phyloP scores from a whole-genome alignment of 306 rosid species.

The Gleditsia sinensis region DNA sequence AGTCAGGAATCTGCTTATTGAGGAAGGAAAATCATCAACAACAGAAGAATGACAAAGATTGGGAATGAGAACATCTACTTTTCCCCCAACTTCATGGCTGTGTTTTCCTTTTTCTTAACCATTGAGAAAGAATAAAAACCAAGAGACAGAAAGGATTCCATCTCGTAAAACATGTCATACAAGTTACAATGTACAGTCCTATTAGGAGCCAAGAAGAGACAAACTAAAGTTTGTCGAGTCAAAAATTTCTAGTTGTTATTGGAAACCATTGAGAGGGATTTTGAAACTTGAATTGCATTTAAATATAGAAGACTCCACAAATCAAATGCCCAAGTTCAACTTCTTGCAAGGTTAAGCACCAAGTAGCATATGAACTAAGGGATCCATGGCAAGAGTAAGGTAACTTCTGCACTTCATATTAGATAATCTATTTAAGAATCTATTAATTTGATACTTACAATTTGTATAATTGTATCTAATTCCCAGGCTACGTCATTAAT shows the following conservation, averaged over 20 bases:
- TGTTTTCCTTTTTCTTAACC: neutral
- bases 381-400: neutral
- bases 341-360: neutral
- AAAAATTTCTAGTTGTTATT: neutral
- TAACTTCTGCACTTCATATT: neutral
- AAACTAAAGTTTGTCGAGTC: neutral
- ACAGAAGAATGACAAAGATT: neutral
- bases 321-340: slow-evolving; percentile 4
- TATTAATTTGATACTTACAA: neutral
- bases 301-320: neutral
- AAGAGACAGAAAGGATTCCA: neutral
- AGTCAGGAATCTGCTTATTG: neutral
- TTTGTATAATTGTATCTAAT: neutral
- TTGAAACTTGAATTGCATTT: neutral
- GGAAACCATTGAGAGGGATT: neutral
- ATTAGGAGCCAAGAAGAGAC: neutral
- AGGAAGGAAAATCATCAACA: neutral
- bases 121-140: neutral
- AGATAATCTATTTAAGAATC: neutral
- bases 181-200: neutral
- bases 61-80: neutral
- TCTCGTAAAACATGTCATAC: neutral
- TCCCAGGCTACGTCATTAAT: neutral
- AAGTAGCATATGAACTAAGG: slow-evolving; percentile 4
- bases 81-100: neutral